Evolutionary conservation across 495 filamentous ascomycete genomes (phyloP), one percentile per base, ranked within the genome.

Genomic region (Daldinia decipiens): DNA sequence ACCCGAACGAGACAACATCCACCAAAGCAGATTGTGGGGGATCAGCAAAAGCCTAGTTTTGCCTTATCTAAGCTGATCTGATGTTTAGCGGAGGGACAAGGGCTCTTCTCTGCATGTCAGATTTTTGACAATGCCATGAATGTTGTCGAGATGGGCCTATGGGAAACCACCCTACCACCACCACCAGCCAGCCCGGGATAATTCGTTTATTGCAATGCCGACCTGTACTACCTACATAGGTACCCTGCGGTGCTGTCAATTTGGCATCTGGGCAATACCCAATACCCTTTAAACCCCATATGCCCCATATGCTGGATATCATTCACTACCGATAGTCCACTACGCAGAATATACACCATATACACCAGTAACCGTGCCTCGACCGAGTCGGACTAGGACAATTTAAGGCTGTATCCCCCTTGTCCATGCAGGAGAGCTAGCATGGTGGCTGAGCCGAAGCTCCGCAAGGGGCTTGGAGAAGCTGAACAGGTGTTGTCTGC

Each of bases 401-500:
- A 56, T 67, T 61, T 68, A 62, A 62, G 59, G 59, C 58, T 62
- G 65, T 58, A 68, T 31, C 39, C 56, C 21, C 34, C 50, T 34
- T 19, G 47, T 31, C 9, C 52, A 19, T 32, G 56, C 56, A 50
- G 65, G 60, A 29, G 56, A 55, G 38, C 27, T 67, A 60, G 55
- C 64, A 57, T 8, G n/a, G 65, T 68, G 65, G 65, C 65, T 68
- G 27, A 68, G 65, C 59, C 65, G 51, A 43, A 57, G 31, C 53
- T 17, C 61, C 62, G 39, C 43, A 51, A 52, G 53, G 40, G 54
- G 55, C 32, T 59, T 59, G 58, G 43, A 26, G 55, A 34, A 58
- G 54, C 54, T 58, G 54, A 58, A 58, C 34, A n/a, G 51, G 8
- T 12, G 12, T 8, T 51, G 47, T 8, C 3, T 36, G 34, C 34